Conservation (phyloP, 768 basidiomycete species). For the Lactarius sanguifluus region DNA sequence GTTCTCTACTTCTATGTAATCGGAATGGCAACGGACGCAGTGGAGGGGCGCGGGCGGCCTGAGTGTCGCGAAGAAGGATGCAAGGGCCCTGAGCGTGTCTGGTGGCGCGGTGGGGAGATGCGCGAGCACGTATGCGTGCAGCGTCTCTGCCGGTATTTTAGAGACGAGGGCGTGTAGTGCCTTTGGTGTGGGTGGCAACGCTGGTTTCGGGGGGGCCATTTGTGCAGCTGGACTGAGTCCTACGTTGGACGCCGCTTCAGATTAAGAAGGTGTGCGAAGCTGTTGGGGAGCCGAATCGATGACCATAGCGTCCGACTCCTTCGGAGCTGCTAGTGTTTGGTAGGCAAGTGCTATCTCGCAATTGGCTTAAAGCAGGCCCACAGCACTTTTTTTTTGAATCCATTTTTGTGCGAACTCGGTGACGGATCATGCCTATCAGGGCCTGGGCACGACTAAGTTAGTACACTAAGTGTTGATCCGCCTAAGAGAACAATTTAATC, state of each 20-base stretch:
- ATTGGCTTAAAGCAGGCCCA: too few species aligned
- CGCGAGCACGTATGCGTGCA: constrained; percentile 60
- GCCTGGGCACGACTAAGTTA: constrained; percentile 66
- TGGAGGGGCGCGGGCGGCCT: constrained; percentile 45
- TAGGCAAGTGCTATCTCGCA: too few species aligned
- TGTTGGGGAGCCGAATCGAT: constrained; percentile 33
- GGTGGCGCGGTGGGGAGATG: constrained; percentile 45
- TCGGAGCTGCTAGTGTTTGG: constrained; percentile 1
- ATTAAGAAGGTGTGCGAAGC: constrained; percentile 53
- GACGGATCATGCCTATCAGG: constrained; percentile 41
- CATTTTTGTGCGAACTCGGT: not conserved
- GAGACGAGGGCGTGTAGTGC: constrained; percentile 53
- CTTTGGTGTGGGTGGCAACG: constrained; percentile 31
- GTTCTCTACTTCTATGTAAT: too few species aligned
- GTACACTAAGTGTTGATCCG: constrained; percentile 69
- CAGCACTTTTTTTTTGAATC: too few species aligned
- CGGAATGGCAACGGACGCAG: too few species aligned
- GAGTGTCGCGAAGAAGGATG: constrained; percentile 60
- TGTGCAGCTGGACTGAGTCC: constrained; percentile 12
- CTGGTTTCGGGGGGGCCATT: constrained; percentile 32
- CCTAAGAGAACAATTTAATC: constrained; percentile 78
- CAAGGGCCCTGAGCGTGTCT: constrained; percentile 47
- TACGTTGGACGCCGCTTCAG: constrained; percentile 35
- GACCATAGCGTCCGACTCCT: constrained; percentile 11
- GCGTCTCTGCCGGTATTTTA: constrained; percentile 62